Conservation (phyloP, 2,329 filamentous ascomycete genomes). For the Hypomyces rosellus region DNA sequence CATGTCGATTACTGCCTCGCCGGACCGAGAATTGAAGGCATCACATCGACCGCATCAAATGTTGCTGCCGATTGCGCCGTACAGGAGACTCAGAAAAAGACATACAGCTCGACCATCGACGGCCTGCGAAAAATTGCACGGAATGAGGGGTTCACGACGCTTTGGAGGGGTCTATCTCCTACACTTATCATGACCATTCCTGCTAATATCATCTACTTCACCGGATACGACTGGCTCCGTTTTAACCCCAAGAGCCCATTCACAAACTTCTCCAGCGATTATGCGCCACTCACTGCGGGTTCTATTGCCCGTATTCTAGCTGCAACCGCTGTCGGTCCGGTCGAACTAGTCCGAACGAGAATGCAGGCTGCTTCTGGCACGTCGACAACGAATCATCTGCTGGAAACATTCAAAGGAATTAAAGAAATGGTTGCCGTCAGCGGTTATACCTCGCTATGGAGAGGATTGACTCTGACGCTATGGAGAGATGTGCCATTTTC, state of each 20-base stretch:
- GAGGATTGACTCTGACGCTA: slow-evolving; percentile 80
- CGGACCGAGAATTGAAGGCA: slow-evolving; percentile 47
- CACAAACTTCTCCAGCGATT: slow-evolving; percentile 56
- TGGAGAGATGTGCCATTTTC: slow-evolving; percentile 98
- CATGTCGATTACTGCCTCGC: slow-evolving; percentile 75
- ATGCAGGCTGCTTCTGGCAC: slow-evolving; percentile 69
- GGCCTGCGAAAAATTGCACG: slow-evolving; percentile 89
- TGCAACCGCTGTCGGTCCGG: slow-evolving; percentile 76
- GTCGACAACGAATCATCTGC: slow-evolving; percentile 62
- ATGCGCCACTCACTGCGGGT: slow-evolving; percentile 75
- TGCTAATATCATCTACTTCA: slow-evolving; percentile 97
- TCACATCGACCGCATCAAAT: slow-evolving; percentile 38
- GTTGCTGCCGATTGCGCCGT: slow-evolving; percentile 68
- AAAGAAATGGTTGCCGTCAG: slow-evolving; percentile 70
- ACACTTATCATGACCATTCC: slow-evolving; percentile 92
- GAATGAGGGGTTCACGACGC: slow-evolving; percentile 77
- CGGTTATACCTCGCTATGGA: slow-evolving; percentile 81
- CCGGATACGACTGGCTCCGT: slow-evolving; percentile 92
- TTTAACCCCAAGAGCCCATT: slow-evolving; percentile 69
- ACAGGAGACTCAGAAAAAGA: slow-evolving; percentile 75
- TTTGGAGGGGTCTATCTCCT: slow-evolving; percentile 93
- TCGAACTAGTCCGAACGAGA: slow-evolving; percentile 89
- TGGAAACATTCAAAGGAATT: slow-evolving; percentile 70
- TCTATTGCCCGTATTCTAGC: slow-evolving; percentile 71
- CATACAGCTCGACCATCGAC: slow-evolving; percentile 86